Base-by-base conservation (phyloP, 2,329 filamentous ascomycete genomes). In the Ophiocordyceps camponoti-leonardi region DNA sequence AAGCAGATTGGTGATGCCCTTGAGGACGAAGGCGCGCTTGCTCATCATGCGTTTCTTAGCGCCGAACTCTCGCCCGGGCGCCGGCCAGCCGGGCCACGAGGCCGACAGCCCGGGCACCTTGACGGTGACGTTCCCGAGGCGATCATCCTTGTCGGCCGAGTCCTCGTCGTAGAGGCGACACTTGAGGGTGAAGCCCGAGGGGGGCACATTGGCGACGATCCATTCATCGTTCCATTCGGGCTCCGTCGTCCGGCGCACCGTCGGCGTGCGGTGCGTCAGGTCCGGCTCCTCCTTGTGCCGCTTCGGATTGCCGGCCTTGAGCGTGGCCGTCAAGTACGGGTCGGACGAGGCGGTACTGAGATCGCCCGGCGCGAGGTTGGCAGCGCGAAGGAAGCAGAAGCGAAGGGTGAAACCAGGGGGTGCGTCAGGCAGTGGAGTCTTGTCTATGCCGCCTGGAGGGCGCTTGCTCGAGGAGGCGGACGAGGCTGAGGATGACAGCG, bases 91-190 rank as follows among this genome's bases (percentile, higher is more conserved):
- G 10, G 65, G 54, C 85, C 85, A 93, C n/a, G 37, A 71, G 60
- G 40, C 82, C 76, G 43, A 67, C 67, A 7, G 94, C 58, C 2
- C 63, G 58, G 12, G 70, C 63, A 83, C 76, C 18, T 73, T 63
- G 45, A 94, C 67, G 42, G 86, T 86, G 4, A 86, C 85, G 56
- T 92, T 93, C 12, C 90, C 90, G 19, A 96, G 71, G 23, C 86
- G 74, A 62, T 96, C 90, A 57, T 96, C 83, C 51, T 83, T 77
- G 58, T 95, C 85, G 1, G 81, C 77, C 31, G 80, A 78, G 62
- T 96, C 90, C 60, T 96, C 90, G 56, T 96, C 90, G 62, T 88
- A 93, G 18, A 96, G 64, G 45, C 85, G 75, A 49, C 85, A 86
- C 59, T 94, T 94, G 53, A 96, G 71, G 47, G 72, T 74, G 64